Conservation (phyloP, 2,329 filamentous ascomycete species). For the Chalaropsis thielavioides region DNA sequence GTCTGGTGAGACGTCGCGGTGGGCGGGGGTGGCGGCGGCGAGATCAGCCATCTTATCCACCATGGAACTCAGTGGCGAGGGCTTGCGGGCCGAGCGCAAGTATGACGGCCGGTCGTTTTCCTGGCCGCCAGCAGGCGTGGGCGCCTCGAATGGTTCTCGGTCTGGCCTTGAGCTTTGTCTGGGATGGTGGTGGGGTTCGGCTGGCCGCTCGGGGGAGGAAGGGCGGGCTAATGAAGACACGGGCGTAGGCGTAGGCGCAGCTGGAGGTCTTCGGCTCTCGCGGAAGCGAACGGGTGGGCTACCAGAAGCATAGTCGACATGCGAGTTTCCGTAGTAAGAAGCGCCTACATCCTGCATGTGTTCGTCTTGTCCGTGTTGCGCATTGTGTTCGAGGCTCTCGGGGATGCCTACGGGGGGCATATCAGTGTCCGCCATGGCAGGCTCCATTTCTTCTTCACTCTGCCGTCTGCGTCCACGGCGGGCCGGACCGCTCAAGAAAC, state of each 20-base stretch:
- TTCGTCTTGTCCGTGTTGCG: constrained; percentile 23
- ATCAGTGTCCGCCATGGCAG: constrained; percentile 29
- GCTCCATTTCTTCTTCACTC: constrained; percentile 50
- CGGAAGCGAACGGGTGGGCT: constrained; percentile 39
- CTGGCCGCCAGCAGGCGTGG: constrained; percentile 50
- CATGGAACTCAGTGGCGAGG: constrained; percentile 11
- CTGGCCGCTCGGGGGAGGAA: constrained; percentile 30
- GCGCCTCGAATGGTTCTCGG: neutral
- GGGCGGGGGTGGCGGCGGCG: constrained; percentile 3
- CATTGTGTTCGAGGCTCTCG: constrained; percentile 31
- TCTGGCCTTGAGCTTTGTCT: constrained; percentile 18
- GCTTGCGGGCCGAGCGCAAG: constrained; percentile 31
- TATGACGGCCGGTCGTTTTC: constrained; percentile 68
- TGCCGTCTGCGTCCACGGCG: constrained; percentile 55
- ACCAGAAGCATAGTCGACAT: constrained; percentile 39
- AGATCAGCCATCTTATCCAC: constrained; percentile 9
- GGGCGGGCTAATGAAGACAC: constrained; percentile 43
- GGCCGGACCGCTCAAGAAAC: constrained; percentile 66
- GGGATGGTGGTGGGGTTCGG: neutral
- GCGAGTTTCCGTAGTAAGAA: constrained; percentile 29
- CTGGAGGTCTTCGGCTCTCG: constrained; percentile 21
- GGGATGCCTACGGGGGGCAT: constrained; percentile 21
- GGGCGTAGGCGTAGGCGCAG: constrained; percentile 30
- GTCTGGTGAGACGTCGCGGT: constrained; percentile 34
- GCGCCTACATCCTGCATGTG: constrained; percentile 27